Base-by-base conservation (phyloP, 1,284 basidiomycete species). In the Farysia itapuensis region DNA sequence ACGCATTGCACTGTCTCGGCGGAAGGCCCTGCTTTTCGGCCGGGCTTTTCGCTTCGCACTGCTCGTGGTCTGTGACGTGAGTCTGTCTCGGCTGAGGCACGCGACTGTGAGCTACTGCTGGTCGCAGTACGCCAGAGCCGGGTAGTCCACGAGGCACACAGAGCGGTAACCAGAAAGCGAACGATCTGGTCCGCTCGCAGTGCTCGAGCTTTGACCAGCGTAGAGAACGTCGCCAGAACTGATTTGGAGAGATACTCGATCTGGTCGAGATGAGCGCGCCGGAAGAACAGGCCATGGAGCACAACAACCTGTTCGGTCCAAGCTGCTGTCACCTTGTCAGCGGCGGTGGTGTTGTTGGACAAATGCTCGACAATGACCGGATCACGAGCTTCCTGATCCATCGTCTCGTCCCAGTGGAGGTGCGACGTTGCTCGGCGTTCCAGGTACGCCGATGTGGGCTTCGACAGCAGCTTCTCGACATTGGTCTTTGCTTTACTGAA, bases 401-500 rank as follows among this genome's bases (percentile, higher is more conserved):
- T 43, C 14, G 29, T 41, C 31, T 39, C 35, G 34, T 61, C 47
- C 58, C 58, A 61, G 11, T 24, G 35, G 24, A 35, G 21, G 26
- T 39, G 24, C 5, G 23, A 31, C 29, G 50, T 43, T 30, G 49
- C 42, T 18, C 48, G 29, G 3, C 40, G 35, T 11, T 44, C 42
- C 19, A 60, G 35, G 41, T 64, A 72, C 4, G 25, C 20, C 3
- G 54, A 47, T 5, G 69, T 54, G 0, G 63, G 58, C 33, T 67
- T 71, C 16, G 36, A 37, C 11, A 73, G 36, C n/a, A 65, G 52
- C 20, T 82, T 85, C 14, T 84, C 83, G 50, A 98, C 80, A 67
- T 98, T 98, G 61, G 88, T 86, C 5, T 85, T 83, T 2, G 91
- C 91, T 1, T 89, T 88, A 25, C 89, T 86, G 78, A 93, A 97